Base-by-base conservation (phyloP, 805 yeast species). In the Wickerhamomyces chambardii region DNA sequence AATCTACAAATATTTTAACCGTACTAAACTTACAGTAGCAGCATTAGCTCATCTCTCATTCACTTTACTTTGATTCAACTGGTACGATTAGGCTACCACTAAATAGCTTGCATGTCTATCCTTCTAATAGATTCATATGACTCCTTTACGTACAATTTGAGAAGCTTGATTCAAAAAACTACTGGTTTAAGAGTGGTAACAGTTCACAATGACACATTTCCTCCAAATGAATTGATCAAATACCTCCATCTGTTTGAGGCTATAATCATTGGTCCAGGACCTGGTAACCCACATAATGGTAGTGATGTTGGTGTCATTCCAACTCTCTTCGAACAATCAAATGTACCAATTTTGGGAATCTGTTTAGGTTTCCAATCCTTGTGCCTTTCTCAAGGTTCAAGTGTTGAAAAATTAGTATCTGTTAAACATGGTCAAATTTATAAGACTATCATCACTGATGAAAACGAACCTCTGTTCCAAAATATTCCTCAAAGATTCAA, bases 201-300 rank as follows among this genome's bases (percentile, higher is more conserved):
- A 4, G 51, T 63, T 19, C 66, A 56, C 36, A 61, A 59, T 31
- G 64, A 61, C 39, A 43, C 61, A 1, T 47, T 58, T 17, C 28
- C 63, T 54, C 50, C 54, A 4, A 33, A 43, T 1, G 64, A 63
- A 24, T 61, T 82, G 33, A 44, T 46, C 6, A 39, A 48, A 2
- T 64, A 69, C 38, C 50, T 84, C 15, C 62, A 66, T 1, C 50
- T 62, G 7, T 77, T 85, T 44, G 85, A 83, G 38, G 86, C 86
- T 25, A 65, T 92, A 3, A 75, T 92, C 0, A 68, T 92, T 8
- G 98, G 98, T 0, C 99, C 99, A 0, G 99, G 99, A 0, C 99
- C 99, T 0, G 99, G 99, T 0, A 75, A 84, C 46, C 98, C 98
- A 0, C 56, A 59, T 1, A 60, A 63, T 46, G 49, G 68, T 4